Percentiles rank a stretch among this genome's conserved stretches.
These are phyloP conservation scores for Cryptococcus floricola DNA, from an alignment of 1,284 basidiomycete species.

Conservation along the genomic window DNA sequence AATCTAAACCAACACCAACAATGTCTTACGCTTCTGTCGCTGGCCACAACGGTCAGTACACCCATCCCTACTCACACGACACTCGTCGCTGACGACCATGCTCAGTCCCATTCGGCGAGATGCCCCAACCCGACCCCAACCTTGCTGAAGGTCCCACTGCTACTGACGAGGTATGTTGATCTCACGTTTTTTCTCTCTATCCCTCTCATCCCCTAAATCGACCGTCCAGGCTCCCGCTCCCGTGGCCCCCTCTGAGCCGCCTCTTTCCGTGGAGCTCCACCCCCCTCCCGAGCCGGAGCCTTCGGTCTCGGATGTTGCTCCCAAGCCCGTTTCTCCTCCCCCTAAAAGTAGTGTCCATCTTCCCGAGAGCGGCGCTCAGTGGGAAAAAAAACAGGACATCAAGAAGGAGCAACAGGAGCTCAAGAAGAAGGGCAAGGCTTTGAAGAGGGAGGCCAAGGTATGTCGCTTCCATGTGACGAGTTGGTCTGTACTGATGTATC, in stretches of 20 bases:
- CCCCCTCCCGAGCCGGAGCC: constrained; percentile 25
- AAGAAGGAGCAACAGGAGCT: constrained; percentile 55
- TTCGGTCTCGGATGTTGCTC: constrained; percentile 25
- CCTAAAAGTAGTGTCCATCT: constrained; percentile 22
- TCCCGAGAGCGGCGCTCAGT: constrained; percentile 27
- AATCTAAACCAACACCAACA: constrained; percentile 1
- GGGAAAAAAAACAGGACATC: constrained; percentile 19
- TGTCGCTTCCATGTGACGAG: constrained; percentile 15
- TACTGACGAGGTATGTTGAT: neutral
- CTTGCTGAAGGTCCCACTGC: constrained; percentile 39
- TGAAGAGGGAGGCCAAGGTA: constrained; percentile 55
- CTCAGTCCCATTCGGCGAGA: constrained; percentile 42
- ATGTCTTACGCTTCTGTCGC: constrained; percentile 46
- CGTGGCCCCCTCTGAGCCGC: constrained; percentile 16
- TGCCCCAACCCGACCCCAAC: constrained; percentile 45
- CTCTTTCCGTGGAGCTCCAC: constrained; percentile 21
- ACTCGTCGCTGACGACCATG: neutral
- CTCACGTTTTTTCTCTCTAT: neutral
- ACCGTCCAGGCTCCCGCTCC: constrained; percentile 32
- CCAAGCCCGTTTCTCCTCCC: constrained; percentile 29
- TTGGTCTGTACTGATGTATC: neutral
- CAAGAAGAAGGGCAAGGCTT: constrained; percentile 53
- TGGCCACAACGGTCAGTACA: constrained; percentile 39
- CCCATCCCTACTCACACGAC: neutral
- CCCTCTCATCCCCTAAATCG: neutral